Percentiles rank a stretch among this genome's conserved stretches.
These are phyloP conservation scores for Kondoa subrosea DNA, from an alignment of 768 basidiomycete genomes.

Conservation along the genomic window DNA sequence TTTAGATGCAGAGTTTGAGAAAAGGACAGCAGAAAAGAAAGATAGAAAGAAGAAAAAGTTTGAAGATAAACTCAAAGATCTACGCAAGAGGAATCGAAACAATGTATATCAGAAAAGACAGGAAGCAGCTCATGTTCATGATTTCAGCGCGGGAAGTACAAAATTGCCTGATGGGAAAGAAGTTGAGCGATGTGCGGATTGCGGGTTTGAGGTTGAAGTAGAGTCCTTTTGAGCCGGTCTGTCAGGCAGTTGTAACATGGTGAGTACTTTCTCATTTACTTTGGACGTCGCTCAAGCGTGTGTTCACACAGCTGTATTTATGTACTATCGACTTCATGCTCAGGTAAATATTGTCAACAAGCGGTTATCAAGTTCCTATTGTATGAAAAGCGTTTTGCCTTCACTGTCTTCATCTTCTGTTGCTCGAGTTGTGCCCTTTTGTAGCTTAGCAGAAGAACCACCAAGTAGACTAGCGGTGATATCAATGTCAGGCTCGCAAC, in stretches of 20 bases:
- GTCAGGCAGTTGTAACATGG: constrained; percentile 12
- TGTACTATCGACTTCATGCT: too few species aligned
- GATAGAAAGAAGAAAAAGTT: constrained; percentile 88
- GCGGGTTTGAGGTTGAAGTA: constrained; percentile 79
- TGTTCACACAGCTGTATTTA: too few species aligned
- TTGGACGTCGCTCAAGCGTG: too few species aligned
- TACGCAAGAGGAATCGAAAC: constrained; percentile 68
- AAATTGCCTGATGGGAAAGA: constrained; percentile 41
- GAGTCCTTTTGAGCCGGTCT: constrained; percentile 51
- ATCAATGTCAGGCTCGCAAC: too few species aligned
- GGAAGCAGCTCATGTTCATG: constrained; percentile 76
- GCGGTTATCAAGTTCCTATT: too few species aligned
- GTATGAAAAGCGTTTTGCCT: too few species aligned
- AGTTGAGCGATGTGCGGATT: constrained; percentile 59
- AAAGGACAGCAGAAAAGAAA: constrained; percentile 61
- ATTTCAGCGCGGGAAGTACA: constrained; percentile 47
- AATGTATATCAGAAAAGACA: constrained; percentile 74
- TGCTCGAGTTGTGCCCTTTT: too few species aligned
- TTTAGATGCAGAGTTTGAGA: constrained; percentile 71
- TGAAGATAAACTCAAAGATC: constrained; percentile 67
- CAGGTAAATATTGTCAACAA: too few species aligned
- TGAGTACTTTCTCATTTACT: too few species aligned
- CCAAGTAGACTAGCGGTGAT: too few species aligned
- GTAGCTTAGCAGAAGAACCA: too few species aligned
- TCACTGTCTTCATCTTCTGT: too few species aligned